These are phyloP conservation scores for Aphanomyces astaci DNA, from an alignment of 352 stramenopile species.

Conservation along the genomic window DNA sequence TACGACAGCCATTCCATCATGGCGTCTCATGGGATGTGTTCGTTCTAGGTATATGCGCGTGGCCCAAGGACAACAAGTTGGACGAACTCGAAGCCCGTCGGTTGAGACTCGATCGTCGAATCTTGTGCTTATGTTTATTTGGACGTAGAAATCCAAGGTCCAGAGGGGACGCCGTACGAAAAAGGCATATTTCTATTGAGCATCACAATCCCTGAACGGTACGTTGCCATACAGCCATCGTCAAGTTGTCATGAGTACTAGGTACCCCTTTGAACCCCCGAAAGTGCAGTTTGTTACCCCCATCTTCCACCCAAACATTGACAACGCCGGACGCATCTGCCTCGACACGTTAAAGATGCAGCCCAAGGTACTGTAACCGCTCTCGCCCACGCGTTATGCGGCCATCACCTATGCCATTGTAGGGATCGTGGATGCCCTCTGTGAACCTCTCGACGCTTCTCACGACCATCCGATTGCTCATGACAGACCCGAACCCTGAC, in stretches of 20 bases:
- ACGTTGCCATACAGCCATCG: not conserved
- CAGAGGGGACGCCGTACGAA: conserved; percentile 75
- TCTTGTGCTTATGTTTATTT: not conserved
- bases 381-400: no score
- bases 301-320: conserved; percentile 83
- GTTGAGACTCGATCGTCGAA: conserved; percentile 16
- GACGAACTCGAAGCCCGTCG: conserved; percentile 68
- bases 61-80: conserved; percentile 66
- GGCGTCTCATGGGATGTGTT: no score
- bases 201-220: conserved; percentile 68
- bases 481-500: conserved; percentile 86
- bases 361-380: conserved; percentile 42
- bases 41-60: conserved; percentile 57
- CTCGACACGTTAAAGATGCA: conserved; percentile 89
- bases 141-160: conserved; percentile 57
- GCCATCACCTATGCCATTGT: not conserved
- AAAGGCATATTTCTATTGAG: conserved; percentile 63
- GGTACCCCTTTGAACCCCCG: conserved; percentile 76
- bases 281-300: conserved; percentile 71
- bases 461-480: conserved; percentile 85
- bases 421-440: conserved; percentile 86
- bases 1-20: no score
- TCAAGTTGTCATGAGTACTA: no score
- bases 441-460: conserved; percentile 88
- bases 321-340: conserved; percentile 81